A percentile compares a stretch with the other conserved stretches of the same genome.
These are phyloP conservation scores for Penicillium cinerascens DNA, from an alignment of 495 filamentous ascomycete species.

Conservation along the genomic window DNA sequence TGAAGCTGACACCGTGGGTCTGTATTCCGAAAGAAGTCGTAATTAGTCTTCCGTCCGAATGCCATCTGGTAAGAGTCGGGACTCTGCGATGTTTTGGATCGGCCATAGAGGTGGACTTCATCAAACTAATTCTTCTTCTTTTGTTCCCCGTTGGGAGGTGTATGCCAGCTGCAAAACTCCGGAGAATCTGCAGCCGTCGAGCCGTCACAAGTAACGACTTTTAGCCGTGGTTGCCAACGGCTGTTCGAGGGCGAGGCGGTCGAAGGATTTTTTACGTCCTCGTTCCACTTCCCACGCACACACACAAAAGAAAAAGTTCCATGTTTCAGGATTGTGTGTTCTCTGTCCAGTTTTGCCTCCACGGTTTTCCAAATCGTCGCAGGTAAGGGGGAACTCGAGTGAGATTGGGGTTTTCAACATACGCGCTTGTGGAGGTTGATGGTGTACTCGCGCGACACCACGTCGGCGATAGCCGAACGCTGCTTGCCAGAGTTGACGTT, in stretches of 20 bases:
- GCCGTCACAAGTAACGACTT: slow-evolving; percentile 4
- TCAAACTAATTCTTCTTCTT: slow-evolving; percentile 59
- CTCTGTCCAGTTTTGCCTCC: slow-evolving; percentile 31
- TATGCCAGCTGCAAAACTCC: slow-evolving; percentile 15
- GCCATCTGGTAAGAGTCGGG: slow-evolving; percentile 44
- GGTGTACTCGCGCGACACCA: slow-evolving; percentile 99
- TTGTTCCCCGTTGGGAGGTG: slow-evolving; percentile 18
- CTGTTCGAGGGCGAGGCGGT: slow-evolving; percentile 1
- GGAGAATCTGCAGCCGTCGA: slow-evolving; percentile 6
- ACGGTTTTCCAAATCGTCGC: slow-evolving; percentile 23
- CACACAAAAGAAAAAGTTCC: slow-evolving; percentile 22
- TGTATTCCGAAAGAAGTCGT: slow-evolving; percentile 47
- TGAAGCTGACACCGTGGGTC: slow-evolving; percentile 96
- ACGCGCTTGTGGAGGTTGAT: slow-evolving; percentile 99
- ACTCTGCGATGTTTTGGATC: slow-evolving; percentile 32
- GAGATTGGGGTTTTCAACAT: slow-evolving; percentile 50
- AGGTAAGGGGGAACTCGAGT: slow-evolving; percentile 11
- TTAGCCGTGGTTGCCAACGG: slow-evolving; percentile 6
- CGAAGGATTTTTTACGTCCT: not conserved
- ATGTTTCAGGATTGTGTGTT: slow-evolving; percentile 26
- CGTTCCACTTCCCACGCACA: slow-evolving; percentile 13
- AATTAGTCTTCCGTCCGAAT: slow-evolving; percentile 61
- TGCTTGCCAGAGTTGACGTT: slow-evolving; percentile 64
- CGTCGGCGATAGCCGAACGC: slow-evolving; percentile 95
- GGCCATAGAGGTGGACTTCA: slow-evolving; percentile 65